Evolutionary conservation across 495 filamentous ascomycete genomes (phyloP).

Genomic region (Acidiella bohemica): DNA sequence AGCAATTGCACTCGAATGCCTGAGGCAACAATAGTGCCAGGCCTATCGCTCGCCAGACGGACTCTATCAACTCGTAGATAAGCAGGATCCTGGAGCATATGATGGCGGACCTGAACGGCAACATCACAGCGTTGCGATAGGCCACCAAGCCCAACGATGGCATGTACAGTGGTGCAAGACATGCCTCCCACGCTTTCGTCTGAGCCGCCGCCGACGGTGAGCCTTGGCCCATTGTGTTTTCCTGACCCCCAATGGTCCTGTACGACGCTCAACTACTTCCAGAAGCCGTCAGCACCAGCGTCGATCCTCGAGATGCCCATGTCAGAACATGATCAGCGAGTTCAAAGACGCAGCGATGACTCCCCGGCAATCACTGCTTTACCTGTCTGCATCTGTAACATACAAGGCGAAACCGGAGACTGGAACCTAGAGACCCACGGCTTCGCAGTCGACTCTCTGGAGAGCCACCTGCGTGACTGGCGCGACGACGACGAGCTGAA

Average conservation of each 20-base stretch:
- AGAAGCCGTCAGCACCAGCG: not conserved
- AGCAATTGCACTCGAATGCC: too few relatives aligned
- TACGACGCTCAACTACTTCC: conserved; percentile 1
- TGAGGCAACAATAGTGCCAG: too few relatives aligned
- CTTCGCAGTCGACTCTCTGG: not conserved
- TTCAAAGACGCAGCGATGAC: conserved; percentile 1
- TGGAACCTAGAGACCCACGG: not conserved
- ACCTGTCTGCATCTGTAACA: not conserved
- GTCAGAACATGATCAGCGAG: conserved; percentile 2
- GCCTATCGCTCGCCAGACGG: too few relatives aligned
- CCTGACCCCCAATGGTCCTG: not conserved
- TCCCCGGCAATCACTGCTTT: not conserved
- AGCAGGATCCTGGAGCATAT: too few relatives aligned
- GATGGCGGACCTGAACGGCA: too few relatives aligned
- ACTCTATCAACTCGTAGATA: too few relatives aligned
- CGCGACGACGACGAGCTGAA: not conserved
- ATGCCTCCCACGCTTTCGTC: too few relatives aligned
- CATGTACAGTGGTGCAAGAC: too few relatives aligned
- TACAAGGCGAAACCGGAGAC: not conserved
- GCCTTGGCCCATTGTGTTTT: too few relatives aligned
- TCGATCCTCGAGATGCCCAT: not conserved
- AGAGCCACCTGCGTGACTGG: not conserved
- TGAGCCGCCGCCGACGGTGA: too few relatives aligned
- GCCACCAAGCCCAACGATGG: too few relatives aligned
- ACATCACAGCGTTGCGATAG: too few relatives aligned